Base-by-base conservation (phyloP, 768 basidiomycete genomes). In the Lentinula aciculospora region DNA sequence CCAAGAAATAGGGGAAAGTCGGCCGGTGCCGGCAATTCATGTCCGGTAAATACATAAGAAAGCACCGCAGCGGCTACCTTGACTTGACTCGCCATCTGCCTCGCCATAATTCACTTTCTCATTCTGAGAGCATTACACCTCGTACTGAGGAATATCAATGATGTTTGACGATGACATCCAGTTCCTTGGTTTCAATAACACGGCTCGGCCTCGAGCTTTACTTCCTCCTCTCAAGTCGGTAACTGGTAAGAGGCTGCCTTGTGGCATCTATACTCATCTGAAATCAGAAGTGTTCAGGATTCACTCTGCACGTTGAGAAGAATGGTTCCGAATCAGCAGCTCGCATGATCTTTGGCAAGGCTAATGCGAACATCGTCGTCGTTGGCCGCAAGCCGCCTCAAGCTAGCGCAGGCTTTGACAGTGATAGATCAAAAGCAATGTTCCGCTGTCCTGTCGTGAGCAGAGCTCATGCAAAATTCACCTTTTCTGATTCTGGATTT, bases 401-500 rank as follows among this genome's bases (percentile, higher is more conserved):
- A 19, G 75, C 74, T 57, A 76, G 81, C 62, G 63, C 67, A 39
- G 73, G 67, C 60, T 69, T 69, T 47, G 75, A 73, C 57, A 69
- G 69, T 50, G 75, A 77, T 25, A 67, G 68, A 49, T 76, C 77
- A 56, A 77, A 76, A 57, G 86, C 83, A 15, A 79, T 83, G 69
- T 91, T 91, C 62, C 72, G 82, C 49, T 91, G 89, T 65, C 85
- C 88, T 29, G 89, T 92, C 46, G 86, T 92, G 61, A 89, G 87
- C 68, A 80, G 89, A 25, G 81, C 74, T 65, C 89, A 92, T 73
- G 89, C 89, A 57, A 88, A 84, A 76, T 83, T 92, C 59, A 77
- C 80, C 21, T 86, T 91, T 68, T 76, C 85, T 4, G 85, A 88
- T 64, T 80, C 77, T 61, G 87, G 88, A 46, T 79, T 81, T 74